A percentile compares a stretch with the other conserved stretches of the same genome.
These are phyloP conservation scores for Cercis canadensis DNA, from an alignment of 306 rosid genomes.

Conservation along the genomic window DNA sequence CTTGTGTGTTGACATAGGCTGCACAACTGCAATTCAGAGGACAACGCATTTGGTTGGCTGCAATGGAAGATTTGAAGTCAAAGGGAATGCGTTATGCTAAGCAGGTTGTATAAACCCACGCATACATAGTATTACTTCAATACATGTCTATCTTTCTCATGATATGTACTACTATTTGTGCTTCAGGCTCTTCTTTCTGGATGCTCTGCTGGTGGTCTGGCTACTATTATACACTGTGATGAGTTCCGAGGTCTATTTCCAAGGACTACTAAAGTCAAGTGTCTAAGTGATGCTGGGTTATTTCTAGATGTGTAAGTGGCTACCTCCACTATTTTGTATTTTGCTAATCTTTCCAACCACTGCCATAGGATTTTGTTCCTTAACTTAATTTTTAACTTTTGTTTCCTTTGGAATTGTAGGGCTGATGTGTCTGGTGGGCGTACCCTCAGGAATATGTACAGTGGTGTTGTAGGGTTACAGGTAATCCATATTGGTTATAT, in stretches of 20 bases:
- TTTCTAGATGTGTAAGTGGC: conserved; percentile 86
- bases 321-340: conserved; percentile 18
- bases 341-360: conserved; percentile 1
- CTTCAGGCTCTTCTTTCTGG: conserved; percentile 94
- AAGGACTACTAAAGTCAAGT: conserved; percentile 71
- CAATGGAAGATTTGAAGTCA: conserved; percentile 84
- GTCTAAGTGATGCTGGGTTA: conserved; percentile 95
- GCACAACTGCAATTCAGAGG: conserved; percentile 86
- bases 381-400: conserved; percentile 15
- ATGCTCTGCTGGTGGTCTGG: conserved; percentile 98
- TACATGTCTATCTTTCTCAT: conserved; percentile 16
- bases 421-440: conserved; percentile 72
- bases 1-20: conserved; percentile 47
- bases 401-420: conserved; percentile 48
- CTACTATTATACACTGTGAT: conserved; percentile 90
- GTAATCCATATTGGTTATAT: conserved; percentile 45
- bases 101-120: conserved; percentile 53
- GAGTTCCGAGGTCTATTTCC: conserved; percentile 72
- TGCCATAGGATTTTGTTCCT: background rate
- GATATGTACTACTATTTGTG: background rate
- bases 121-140: background rate
- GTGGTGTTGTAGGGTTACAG: conserved; percentile 84
- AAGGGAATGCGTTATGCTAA: conserved; percentile 86
- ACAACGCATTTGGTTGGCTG: conserved; percentile 87
- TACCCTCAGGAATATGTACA: conserved; percentile 65